Conservation (phyloP, 768 basidiomycete species). For the Trametes cinnabarina region DNA sequence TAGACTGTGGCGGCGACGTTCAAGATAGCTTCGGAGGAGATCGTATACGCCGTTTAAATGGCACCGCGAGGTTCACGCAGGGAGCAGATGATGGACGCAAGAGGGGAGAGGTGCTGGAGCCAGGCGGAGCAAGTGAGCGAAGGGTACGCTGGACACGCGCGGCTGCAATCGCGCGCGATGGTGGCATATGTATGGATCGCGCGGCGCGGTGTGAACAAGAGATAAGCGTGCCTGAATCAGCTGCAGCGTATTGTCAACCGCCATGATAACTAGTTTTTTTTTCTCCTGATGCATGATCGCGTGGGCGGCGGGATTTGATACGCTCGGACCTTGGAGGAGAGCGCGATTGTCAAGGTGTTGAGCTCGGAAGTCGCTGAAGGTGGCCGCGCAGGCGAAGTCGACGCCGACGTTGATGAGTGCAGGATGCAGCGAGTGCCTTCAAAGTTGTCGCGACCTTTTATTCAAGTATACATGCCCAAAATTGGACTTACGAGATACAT, state of each 20-base stretch:
- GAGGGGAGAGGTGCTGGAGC: slow-evolving; percentile 9
- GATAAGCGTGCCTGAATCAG: slow-evolving; percentile 18
- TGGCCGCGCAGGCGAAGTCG: no score
- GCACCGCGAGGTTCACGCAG: no score
- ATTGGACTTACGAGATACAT: background rate
- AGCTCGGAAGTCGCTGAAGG: no score
- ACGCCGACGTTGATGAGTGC: no score
- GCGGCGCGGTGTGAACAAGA: slow-evolving; percentile 3
- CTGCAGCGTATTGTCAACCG: slow-evolving; percentile 6
- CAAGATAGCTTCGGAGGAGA: slow-evolving; percentile 1
- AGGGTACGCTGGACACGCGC: background rate
- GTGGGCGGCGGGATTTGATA: background rate
- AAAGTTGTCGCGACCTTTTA: no score
- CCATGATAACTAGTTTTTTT: background rate
- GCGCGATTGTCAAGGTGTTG: background rate
- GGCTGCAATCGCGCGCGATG: background rate
- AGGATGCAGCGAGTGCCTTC: no score
- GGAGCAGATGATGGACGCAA: background rate
- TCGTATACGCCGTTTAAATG: slow-evolving; percentile 1
- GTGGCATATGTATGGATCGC: background rate
- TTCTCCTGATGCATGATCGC: background rate
- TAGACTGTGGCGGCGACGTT: background rate
- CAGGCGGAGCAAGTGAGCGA: background rate
- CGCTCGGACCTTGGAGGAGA: background rate
- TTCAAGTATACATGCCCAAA: no score